A percentile compares a stretch with the other conserved stretches of the same genome.
phyloP scores from a whole-genome alignment of 225 moss, liverwort and hornwort species.

The Sphagnum tenellum region DNA sequence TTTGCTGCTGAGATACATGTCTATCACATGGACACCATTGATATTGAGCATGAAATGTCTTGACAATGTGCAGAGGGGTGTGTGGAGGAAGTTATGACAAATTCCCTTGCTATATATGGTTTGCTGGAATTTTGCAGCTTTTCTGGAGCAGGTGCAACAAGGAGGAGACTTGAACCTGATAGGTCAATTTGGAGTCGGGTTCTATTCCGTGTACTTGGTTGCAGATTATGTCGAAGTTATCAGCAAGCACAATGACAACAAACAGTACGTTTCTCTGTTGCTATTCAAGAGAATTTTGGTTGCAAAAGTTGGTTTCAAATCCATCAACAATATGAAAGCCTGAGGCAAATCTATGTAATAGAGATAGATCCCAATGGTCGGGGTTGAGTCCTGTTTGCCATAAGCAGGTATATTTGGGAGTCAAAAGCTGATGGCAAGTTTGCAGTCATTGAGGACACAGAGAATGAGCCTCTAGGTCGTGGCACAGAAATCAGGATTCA shows the following conservation, averaged over 20 bases:
- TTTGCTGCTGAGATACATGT: no score
- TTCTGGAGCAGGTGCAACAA: conserved; percentile 91
- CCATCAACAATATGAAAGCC: no score
- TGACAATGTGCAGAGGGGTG: no score
- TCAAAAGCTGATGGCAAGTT: conserved; percentile 97
- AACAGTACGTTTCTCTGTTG: conserved; percentile 51
- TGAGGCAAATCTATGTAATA: no score
- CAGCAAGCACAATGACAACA: conserved; percentile 98
- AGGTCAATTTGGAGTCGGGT: conserved; percentile 98
- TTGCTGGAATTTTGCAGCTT: conserved; percentile 38
- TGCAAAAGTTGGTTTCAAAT: no score
- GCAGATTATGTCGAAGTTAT: conserved; percentile 95
- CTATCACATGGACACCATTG: no score
- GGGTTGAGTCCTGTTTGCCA: no score
- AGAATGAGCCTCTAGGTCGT: conserved; percentile 90
- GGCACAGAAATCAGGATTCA: conserved; percentile 92
- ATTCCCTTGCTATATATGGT: no score
- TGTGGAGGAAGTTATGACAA: no score
- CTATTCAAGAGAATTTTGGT: no score
- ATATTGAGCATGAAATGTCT: no score
- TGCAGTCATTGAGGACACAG: conserved; percentile 80
- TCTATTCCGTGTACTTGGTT: conserved; percentile 95
- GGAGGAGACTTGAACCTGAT: conserved; percentile 97
- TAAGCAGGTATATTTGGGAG: conserved; percentile 88
- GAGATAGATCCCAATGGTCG: no score